Evolutionary conservation across 352 stramenopile species (phyloP).

Genomic region (Phytopythium sindhum): DNA sequence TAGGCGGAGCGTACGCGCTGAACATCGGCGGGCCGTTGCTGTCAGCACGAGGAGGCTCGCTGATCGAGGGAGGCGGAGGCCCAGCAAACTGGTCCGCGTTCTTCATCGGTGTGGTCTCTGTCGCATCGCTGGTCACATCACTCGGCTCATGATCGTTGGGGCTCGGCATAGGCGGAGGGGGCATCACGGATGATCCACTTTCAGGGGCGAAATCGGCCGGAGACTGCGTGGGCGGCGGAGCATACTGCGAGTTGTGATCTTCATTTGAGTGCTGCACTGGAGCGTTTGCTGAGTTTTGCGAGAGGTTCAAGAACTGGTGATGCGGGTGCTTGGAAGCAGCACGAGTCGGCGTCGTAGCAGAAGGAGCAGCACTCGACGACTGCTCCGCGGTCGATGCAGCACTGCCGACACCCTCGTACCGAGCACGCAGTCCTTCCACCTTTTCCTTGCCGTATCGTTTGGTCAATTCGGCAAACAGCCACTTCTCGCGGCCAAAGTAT

Average conservation of each 20-base stretch:
- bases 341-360: conserved; percentile 1
- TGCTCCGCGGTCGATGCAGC: background rate
- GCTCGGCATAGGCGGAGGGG: background rate
- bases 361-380: background rate
- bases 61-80: background rate
- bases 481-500: conserved; percentile 66
- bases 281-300: background rate
- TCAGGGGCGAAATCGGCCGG: background rate
- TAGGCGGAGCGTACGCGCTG: background rate
- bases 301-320: conserved; percentile 23
- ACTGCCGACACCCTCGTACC: conserved; percentile 15
- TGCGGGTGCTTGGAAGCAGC: conserved; percentile 16
- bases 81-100: background rate
- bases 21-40: conserved; percentile 5
- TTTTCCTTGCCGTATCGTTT: conserved; percentile 57
- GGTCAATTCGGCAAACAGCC: conserved; percentile 59
- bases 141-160: background rate
- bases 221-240: background rate
- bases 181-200: background rate
- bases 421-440: conserved; percentile 34
- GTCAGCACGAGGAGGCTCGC: background rate
- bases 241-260: background rate
- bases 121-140: background rate
- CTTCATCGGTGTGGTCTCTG: background rate
- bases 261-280: background rate